Conservation (phyloP, 2,329 filamentous ascomycete genomes). For the Diaporthe eres region DNA sequence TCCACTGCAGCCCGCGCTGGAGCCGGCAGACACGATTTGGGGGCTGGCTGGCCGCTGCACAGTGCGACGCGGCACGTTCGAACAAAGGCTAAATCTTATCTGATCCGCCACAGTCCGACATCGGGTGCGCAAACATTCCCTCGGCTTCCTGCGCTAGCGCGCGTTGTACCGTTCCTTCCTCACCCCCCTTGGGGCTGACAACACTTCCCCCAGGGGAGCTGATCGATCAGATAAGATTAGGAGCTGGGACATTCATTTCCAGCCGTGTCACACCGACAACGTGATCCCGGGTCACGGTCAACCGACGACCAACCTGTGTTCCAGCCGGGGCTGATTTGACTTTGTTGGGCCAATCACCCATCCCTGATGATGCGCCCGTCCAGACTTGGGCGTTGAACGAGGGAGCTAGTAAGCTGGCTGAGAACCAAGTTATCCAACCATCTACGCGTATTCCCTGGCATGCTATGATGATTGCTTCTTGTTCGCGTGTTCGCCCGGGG, state of each 20-base stretch:
- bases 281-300: background rate
- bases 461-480: background rate
- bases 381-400: background rate
- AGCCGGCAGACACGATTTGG: constrained; percentile 13
- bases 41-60: background rate
- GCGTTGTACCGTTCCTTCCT: background rate
- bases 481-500: background rate
- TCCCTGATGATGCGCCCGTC: background rate
- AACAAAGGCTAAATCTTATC: constrained; percentile 30
- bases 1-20: background rate
- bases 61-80: constrained; percentile 7
- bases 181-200: background rate
- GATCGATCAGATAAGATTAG: constrained; percentile 42
- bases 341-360: constrained; percentile 20
- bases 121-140: constrained; percentile 1
- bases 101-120: constrained; percentile 32
- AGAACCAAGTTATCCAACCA: background rate
- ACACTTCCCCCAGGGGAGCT: background rate
- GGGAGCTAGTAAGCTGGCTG: background rate
- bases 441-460: constrained; percentile 5
- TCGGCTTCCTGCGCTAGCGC: constrained; percentile 6
- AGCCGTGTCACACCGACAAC: constrained; percentile 10
- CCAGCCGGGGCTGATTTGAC: background rate
- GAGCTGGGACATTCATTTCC: constrained; percentile 15
- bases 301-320: background rate